Evolutionary conservation across 2,329 filamentous ascomycete genomes (phyloP).

Genomic region (Alternaria angustiovoidea): DNA sequence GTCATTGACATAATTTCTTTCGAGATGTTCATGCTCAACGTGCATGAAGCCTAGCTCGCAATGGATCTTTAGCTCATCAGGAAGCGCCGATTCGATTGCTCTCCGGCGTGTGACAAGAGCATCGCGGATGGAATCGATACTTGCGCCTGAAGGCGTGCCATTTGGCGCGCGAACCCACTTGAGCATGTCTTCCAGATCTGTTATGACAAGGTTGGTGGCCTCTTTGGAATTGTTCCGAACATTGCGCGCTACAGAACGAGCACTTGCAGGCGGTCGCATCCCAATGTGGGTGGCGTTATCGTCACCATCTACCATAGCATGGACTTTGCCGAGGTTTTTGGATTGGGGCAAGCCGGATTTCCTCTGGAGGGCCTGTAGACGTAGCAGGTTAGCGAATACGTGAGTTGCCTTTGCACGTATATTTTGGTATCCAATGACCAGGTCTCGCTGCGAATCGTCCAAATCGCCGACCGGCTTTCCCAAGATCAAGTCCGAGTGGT

Average conservation of each 20-base stretch:
- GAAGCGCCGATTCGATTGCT: slow-evolving; percentile 33
- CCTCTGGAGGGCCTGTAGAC: slow-evolving; percentile 36
- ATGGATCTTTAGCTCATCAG: slow-evolving; percentile 35
- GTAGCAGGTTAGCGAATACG: slow-evolving; percentile 35
- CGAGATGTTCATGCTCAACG: slow-evolving; percentile 45
- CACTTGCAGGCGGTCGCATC: slow-evolving; percentile 23
- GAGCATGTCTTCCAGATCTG: slow-evolving; percentile 38
- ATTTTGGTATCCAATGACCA: slow-evolving; percentile 34
- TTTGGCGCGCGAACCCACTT: slow-evolving; percentile 29
- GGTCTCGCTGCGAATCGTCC: slow-evolving; percentile 32
- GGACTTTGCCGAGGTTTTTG: slow-evolving; percentile 27
- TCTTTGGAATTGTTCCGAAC: slow-evolving; percentile 32
- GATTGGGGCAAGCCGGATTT: slow-evolving; percentile 31
- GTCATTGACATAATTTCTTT: slow-evolving; percentile 45
- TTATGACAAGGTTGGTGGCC: slow-evolving; percentile 29
- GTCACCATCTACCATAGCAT: slow-evolving; percentile 29
- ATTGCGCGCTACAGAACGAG: slow-evolving; percentile 33
- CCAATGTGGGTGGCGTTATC: not conserved
- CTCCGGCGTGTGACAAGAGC: slow-evolving; percentile 37
- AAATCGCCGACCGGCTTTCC: slow-evolving; percentile 24
- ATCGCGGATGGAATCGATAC: slow-evolving; percentile 36
- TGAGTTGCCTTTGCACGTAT: slow-evolving; percentile 34
- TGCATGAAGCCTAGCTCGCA: slow-evolving; percentile 48
- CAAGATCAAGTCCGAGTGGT: not conserved
- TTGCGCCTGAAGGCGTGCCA: slow-evolving; percentile 19